Base-by-base conservation (phyloP, 2,329 filamentous ascomycete species). In the Coleophoma eucalyptorum region DNA sequence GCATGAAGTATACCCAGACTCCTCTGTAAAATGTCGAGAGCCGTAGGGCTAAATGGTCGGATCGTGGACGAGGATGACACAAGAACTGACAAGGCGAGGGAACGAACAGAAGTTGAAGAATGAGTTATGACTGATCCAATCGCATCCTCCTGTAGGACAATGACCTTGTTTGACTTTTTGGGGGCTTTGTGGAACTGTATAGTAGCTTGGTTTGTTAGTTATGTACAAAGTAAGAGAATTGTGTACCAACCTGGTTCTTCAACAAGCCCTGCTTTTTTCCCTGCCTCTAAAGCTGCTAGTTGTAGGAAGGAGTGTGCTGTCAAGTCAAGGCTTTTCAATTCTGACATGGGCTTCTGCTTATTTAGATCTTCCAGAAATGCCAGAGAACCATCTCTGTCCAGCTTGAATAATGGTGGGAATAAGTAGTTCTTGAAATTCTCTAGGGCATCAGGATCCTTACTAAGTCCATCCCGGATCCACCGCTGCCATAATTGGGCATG, bases 81-180 rank as follows among this genome's bases (percentile, higher is more conserved):
- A 7, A 96, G 77, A 12, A 97, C 78, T 26, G 90, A 90, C 35
- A 97, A 78, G 0, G 89, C 89, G n/a, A 91, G 81, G 20, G 91
- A 80, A 26, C 91, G 83, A 48, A 93, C 84, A 55, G 83, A 75
- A 59, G 82, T 72, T 60, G 81, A 81, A 40, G 75, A 75, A 68
- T 81, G 76, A 3, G 71, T 70, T 31, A 86, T 66, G 3, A 86
- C 73, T 33, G 63, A 68, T 35, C 79, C 76, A 7, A 87, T 66
- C 2, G 79, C 67, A 12, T 65, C 55, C 50, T 71, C 69, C 49
- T 72, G 67, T 33, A 79, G 62, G 1, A 65, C 57, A 10, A 69
- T 61, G 20, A 62, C 56, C 6, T 63, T 54, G 4, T 63, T 55
- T 4, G 60, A 46, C 26, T 67, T 66, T 38, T 69, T 68, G 26